Base-by-base conservation (phyloP, 805 yeast species). In the Lipomyces starkeyi region DNA sequence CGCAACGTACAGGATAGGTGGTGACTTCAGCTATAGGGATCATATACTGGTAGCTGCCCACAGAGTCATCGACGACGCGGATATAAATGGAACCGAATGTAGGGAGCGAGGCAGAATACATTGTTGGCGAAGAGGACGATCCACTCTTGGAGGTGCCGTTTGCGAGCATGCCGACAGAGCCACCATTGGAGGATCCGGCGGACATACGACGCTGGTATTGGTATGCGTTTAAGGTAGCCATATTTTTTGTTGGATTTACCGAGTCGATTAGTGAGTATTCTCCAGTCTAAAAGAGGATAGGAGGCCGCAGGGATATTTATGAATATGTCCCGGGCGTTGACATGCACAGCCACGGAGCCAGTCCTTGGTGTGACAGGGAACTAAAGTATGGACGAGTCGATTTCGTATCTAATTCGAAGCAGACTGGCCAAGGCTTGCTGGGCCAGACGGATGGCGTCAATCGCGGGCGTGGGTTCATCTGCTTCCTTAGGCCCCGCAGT, bases 11-110 rank as follows among this genome's bases (percentile, higher is more conserved):
- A 22, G 67, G 54, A 43, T 68, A 68, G 55, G 66, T 59, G 54
- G 56, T 4, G 58, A 68, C 71, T 32, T 68, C 71, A 22, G 64
- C 8, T n/a, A 68, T 29, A 17, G 71, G 71, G 54, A 68, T 63
- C 60, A 68, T 43, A 60, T 68, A 68, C 59, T 65, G 68, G 49
- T 47, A 65, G 37, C 67, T 43, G 57, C 54, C 60, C 9, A 27
- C n/a, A 17, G 43, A 3, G 20, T 40, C 62, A 59, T 68, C 71
- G 17, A 61, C 40, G 66, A 68, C 59, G 54, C 71, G 66, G 55
- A 68, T 59, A 52, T 35, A 68, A 57, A 68, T 58, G 53, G 71
- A 58, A 40, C 71, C 71, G 27, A 57, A 43, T 20, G 56, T 4
- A 13, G 68, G 62, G 6, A 27, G 49, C 14, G 43, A 8, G 56